Evolutionary conservation across 208 protist genomes (phyloP).

Genomic region (Crithidia bombi): DNA sequence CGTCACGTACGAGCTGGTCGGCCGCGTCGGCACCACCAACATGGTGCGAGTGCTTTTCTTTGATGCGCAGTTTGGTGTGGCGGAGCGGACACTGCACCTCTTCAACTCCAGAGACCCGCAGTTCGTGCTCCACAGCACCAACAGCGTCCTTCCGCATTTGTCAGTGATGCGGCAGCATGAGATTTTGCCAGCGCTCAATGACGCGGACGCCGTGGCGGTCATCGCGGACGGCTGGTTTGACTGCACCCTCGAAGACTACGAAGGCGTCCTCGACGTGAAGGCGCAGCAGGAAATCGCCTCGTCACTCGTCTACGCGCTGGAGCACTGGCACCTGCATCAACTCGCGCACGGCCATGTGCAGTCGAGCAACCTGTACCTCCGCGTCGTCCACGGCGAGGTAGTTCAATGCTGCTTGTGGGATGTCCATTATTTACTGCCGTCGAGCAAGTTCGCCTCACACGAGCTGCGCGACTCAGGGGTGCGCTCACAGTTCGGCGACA

Average conservation of each 20-base stretch:
- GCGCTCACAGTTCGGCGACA: conserved; percentile 56
- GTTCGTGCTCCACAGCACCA: conserved; percentile 33
- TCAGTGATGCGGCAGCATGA: conserved; percentile 69
- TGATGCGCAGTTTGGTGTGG: conserved; percentile 40
- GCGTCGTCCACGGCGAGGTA: conserved; percentile 45
- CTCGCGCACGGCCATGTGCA: conserved; percentile 71
- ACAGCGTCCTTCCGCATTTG: conserved; percentile 62
- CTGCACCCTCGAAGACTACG: conserved; percentile 50
- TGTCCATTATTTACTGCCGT: conserved; percentile 43
- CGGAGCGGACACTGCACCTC: conserved; percentile 71
- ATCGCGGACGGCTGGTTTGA: conserved; percentile 86
- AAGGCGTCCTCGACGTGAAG: conserved; percentile 20
- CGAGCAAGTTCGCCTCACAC: conserved; percentile 53
- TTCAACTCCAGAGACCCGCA: conserved; percentile 44
- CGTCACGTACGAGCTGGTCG: conserved; percentile 70
- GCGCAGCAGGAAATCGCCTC: conserved; percentile 49
- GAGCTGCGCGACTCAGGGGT: conserved; percentile 44
- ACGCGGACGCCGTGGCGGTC: conserved; percentile 41
- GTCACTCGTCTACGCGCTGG: conserved; percentile 71
- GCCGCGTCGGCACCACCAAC: conserved; percentile 34
- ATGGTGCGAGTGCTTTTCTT: conserved; percentile 76
- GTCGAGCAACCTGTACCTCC: conserved; percentile 77
- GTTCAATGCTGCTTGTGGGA: conserved; percentile 71
- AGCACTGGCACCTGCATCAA: conserved; percentile 89
- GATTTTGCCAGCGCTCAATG: conserved; percentile 47